Base-by-base conservation (phyloP, 768 basidiomycete genomes). In the Xerocomellus intermedius region DNA sequence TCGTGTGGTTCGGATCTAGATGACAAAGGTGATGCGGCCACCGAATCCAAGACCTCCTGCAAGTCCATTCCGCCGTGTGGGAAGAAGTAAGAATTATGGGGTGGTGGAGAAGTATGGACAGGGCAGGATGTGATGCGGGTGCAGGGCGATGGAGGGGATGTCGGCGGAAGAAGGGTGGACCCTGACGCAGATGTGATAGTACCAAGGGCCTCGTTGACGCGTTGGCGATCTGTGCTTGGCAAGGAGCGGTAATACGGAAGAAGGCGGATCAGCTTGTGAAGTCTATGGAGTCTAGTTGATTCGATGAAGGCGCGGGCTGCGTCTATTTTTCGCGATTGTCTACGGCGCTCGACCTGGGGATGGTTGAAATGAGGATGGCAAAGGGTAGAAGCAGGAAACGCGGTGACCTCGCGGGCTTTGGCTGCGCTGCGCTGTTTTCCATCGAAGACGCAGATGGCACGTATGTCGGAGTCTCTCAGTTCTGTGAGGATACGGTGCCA, bases 401-500 rank as follows among this genome's bases (percentile, higher is more conserved):
- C 41, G 65, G 77, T 48, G 51, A 88, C 91, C 80, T 94, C 91
- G 35, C 75, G 73, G 38, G 81, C 75, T 66, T 94, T 94, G 12
- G 91, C 91, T 16, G 67, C 47, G 64, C 73, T 83, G 22, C 91
- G 81, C 54, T 81, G 73, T 56, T 79, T 79, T 12, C 91, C 91
- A 62, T 94, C 91, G 61, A 93, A 94, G 1, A 94, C 83, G 63
- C 90, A 92, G 8, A 91, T 79, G 6, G 83, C 81, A 32, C 75
- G 72, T 3, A 92, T 80, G 14, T 74, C 75, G 28, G 76, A 69
- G 16, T 82, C 80, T 47, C 75, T 75, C 32, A 93, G 73, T 59
- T 92, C 89, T 42, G 75, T 74, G 7, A 83, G 73, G 33, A 92
- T 77, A 35, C 80, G 78, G 64, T 88, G 87, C 91, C 91, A 94